Conservation (phyloP, 1,139 yeast genomes). For the Yamadazyma friedrichii region DNA sequence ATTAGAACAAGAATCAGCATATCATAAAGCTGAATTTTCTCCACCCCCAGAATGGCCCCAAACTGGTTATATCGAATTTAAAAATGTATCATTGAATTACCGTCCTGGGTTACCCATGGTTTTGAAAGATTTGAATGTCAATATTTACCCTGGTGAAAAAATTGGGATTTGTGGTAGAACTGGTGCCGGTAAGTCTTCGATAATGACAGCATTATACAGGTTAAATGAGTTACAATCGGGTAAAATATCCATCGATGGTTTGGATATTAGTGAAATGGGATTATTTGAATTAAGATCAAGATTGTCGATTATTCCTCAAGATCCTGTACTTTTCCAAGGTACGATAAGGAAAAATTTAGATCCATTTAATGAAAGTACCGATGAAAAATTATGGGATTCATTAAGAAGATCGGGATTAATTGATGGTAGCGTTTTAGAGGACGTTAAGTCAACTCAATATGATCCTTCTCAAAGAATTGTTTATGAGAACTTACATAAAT, state of each 20-base stretch:
- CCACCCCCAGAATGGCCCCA: slow-evolving; percentile 86
- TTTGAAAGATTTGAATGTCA: slow-evolving; percentile 76
- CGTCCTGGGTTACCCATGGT: slow-evolving; percentile 88
- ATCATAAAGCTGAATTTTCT: slow-evolving; percentile 55
- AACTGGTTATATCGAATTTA: slow-evolving; percentile 73
- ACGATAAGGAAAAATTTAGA: slow-evolving; percentile 65
- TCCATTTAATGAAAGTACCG: slow-evolving; percentile 56
- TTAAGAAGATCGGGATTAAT: slow-evolving; percentile 64
- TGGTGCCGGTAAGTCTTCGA: slow-evolving; percentile 97
- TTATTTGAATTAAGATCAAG: slow-evolving; percentile 56
- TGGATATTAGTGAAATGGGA: slow-evolving; percentile 70
- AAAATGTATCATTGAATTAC: slow-evolving; percentile 74
- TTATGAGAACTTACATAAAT: slow-evolving; percentile 42
- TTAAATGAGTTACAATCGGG: slow-evolving; percentile 88
- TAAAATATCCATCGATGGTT: slow-evolving; percentile 72
- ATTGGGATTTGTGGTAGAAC: slow-evolving; percentile 97
- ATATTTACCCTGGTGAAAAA: slow-evolving; percentile 74
- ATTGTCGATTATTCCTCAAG: slow-evolving; percentile 76
- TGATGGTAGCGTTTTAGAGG: slow-evolving; percentile 30
- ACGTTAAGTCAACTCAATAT: slow-evolving; percentile 32
- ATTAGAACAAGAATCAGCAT: slow-evolving; percentile 75
- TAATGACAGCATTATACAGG: slow-evolving; percentile 89
- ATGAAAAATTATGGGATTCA: slow-evolving; percentile 53
- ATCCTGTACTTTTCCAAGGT: slow-evolving; percentile 70
- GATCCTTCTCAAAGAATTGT: slow-evolving; percentile 11